Evolutionary conservation across 345 rosid genomes (phyloP).

Genomic region (Ceriops zippeliana): DNA sequence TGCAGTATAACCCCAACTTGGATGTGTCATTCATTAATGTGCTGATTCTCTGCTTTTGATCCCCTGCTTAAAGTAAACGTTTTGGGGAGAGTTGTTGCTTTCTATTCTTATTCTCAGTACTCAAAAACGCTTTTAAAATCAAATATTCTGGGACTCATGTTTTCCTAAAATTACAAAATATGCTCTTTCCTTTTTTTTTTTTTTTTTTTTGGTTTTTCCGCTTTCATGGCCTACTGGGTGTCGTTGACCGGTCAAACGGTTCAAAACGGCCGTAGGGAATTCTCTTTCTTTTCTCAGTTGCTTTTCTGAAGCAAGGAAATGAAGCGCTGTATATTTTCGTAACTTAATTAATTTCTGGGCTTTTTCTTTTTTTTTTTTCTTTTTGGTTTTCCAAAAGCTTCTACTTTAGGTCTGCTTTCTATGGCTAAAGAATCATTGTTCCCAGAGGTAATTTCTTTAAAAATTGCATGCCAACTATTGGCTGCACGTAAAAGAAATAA

Average conservation of each 20-base stretch:
- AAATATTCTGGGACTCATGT: neutral
- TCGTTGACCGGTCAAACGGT: neutral
- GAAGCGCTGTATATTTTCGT: neutral
- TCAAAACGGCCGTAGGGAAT: neutral
- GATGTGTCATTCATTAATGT: slow-evolving; percentile 18
- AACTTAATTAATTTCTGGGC: neutral
- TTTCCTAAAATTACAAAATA: neutral
- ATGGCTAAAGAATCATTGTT: no score
- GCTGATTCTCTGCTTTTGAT: slow-evolving; percentile 29
- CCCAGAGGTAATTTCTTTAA: no score
- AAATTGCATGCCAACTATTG: no score
- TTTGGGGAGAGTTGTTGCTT: slow-evolving; percentile 23
- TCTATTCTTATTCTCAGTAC: slow-evolving; percentile 9
- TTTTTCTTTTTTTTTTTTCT: neutral
- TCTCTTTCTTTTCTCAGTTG: neutral
- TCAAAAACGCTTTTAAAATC: neutral
- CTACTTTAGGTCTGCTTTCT: no score
- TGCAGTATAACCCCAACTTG: slow-evolving; percentile 19
- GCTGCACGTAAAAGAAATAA: no score
- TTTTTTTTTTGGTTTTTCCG: neutral
- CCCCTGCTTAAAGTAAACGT: slow-evolving; percentile 20
- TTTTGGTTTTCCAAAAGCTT: no score
- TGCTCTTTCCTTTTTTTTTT: no score
- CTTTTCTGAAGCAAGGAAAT: neutral
- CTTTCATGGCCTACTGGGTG: neutral